These are phyloP conservation scores for Leishmania martiniquensis DNA, from an alignment of 208 protist species.

Conservation along the genomic window DNA sequence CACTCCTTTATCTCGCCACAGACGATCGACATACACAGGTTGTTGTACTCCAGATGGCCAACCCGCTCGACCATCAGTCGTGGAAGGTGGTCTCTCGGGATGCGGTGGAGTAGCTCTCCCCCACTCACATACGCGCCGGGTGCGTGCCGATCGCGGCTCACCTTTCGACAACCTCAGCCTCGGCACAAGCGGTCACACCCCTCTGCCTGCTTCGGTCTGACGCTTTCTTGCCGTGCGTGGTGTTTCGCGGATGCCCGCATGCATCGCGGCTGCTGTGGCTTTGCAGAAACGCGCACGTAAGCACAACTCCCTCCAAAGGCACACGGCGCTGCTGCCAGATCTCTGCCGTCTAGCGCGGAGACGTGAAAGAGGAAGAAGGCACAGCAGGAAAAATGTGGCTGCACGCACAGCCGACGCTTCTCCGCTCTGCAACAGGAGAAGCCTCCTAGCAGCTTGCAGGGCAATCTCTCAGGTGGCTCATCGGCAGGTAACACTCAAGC, in stretches of 20 bases:
- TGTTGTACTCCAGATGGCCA: slow-evolving; percentile 70
- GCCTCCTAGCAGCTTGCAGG: background rate
- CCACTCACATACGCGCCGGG: background rate
- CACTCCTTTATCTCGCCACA: slow-evolving; percentile 72
- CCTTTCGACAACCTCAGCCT: background rate
- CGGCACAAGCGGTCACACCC: background rate
- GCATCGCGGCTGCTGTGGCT: background rate
- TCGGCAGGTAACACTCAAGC: background rate
- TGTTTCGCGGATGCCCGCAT: background rate
- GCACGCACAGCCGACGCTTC: background rate
- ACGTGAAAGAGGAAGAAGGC: background rate
- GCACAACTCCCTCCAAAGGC: background rate
- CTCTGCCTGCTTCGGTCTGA: background rate
- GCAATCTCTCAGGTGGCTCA: background rate
- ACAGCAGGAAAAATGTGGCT: background rate
- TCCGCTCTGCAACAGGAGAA: background rate
- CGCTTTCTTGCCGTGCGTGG: background rate
- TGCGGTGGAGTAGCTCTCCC: slow-evolving; percentile 9
- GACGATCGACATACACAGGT: slow-evolving; percentile 56
- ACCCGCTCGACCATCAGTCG: slow-evolving; percentile 80
- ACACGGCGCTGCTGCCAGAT: background rate
- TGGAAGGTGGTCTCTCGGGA: slow-evolving; percentile 63
- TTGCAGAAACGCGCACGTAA: background rate
- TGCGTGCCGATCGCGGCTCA: background rate
- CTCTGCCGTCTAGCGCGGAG: background rate